Evolutionary conservation across 1,139 yeast genomes (phyloP), one percentile per base, ranked within the genome.

Genomic region (Wickerhamiella pararugosa): DNA sequence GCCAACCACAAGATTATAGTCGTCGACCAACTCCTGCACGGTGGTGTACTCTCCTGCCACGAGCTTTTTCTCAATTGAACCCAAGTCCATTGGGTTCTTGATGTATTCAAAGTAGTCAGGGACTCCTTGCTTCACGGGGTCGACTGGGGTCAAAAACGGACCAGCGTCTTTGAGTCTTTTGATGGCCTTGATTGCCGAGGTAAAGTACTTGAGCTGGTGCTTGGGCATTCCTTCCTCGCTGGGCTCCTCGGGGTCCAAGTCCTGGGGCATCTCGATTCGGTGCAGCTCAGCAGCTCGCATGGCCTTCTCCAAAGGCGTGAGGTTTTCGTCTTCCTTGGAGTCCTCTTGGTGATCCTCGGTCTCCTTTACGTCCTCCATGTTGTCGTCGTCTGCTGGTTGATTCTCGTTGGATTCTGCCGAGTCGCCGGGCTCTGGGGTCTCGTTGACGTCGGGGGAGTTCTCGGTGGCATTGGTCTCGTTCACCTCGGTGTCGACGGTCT

Each of bases 111-210:
- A 83, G 60, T 90, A 90, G 46, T 82, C 76, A 3, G 98, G 99
- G 46, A 92, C 81, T 55, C 87, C 86, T 50, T 86, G 71, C 57
- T 83, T 84, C 43, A 82, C 78, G 4, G 74, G 80, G 57, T 90
- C 97, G 34, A 90, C 99, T 0, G 98, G 98, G 44, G 69, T 75
- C 40, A 83, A 56, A 58, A 90, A 90, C 3, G 98, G 98, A 26
- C 70, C 76, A 1, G 97, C 94, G 62, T 92, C 98, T 61, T 87
- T 83, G 54, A 87, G 70, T 50, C 97, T 68, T 60, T 83, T 86
- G 44, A 92, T 79, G 11, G 94, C 90, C 34, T 69, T 66, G 31
- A 66, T 46, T 27, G 66, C 62, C 7, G 64, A 58, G 5, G 57
- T 50, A 8, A 66, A 62, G 57, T 75, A 79, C 57, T 78, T 78